Percentiles rank a stretch among this genome's conserved stretches.
Evolutionary conservation across 352 stramenopile species (phyloP).

Genomic region (Phytopythium ostracodes): DNA sequence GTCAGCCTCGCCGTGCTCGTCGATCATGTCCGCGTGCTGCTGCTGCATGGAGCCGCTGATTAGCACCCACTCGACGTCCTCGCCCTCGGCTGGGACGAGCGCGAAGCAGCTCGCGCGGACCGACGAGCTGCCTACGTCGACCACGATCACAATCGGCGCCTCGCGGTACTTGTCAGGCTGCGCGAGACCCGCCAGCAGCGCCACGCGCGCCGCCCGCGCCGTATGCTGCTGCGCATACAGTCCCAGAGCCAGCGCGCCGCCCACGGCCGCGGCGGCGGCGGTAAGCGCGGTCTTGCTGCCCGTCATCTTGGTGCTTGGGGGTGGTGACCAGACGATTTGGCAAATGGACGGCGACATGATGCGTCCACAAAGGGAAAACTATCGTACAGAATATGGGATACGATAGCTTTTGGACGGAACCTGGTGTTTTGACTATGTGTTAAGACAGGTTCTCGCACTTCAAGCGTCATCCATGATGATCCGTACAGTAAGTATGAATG

Average conservation of each 20-base stretch:
- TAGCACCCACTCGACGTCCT: conserved; percentile 46
- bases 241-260: conserved; percentile 19
- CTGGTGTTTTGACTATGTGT: not conserved
- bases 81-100: conserved; percentile 19
- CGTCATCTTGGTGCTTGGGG: not conserved
- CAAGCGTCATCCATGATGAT: conserved; percentile 1
- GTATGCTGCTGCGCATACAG: conserved; percentile 18
- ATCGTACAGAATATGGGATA: not conserved
- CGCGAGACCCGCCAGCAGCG: conserved; percentile 23
- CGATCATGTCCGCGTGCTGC: conserved; percentile 39
- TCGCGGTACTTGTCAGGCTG: conserved; percentile 40
- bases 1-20: conserved; percentile 57
- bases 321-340: not conserved
- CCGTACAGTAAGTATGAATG: too few relatives aligned
- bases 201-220: conserved; percentile 11
- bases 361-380: not conserved
- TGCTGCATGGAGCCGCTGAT: conserved; percentile 67
- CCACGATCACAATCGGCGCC: conserved; percentile 57
- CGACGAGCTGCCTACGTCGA: conserved; percentile 93
- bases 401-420: not conserved
- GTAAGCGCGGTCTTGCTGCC: conserved; percentile 27
- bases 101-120: conserved; percentile 89
- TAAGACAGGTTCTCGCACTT: not conserved
- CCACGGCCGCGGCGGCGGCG: conserved; percentile 16
- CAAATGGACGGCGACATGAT: not conserved